These are phyloP conservation scores for Acorus gramineus DNA, from an alignment of 106 monocot genomes.

Conservation along the genomic window DNA sequence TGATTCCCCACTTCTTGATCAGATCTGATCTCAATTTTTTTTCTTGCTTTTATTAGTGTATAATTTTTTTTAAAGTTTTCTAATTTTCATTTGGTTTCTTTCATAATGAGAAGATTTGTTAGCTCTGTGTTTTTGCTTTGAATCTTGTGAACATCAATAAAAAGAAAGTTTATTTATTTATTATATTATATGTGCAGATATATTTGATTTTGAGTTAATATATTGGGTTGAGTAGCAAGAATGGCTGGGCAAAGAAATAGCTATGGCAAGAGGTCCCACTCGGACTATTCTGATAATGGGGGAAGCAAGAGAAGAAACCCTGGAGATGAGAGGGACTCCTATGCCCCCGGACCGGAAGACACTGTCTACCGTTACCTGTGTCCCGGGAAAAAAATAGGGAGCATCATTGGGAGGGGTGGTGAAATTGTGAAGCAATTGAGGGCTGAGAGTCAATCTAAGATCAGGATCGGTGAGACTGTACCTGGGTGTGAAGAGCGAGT, in stretches of 20 bases:
- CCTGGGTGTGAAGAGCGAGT: slow-evolving; percentile 81
- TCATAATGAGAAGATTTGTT: too few species aligned
- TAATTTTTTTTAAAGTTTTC: too few species aligned
- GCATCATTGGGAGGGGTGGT: slow-evolving; percentile 90
- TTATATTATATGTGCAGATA: too few species aligned
- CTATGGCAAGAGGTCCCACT: slow-evolving; percentile 65
- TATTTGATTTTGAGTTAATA: too few species aligned
- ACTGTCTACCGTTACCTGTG: slow-evolving; percentile 88
- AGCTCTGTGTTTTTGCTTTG: too few species aligned
- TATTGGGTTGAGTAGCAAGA: background rate
- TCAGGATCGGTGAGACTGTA: slow-evolving; percentile 76
- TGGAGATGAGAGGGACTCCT: slow-evolving; percentile 65
- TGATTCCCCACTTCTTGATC: too few species aligned
- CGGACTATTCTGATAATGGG: slow-evolving; percentile 61
- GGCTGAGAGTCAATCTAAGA: slow-evolving; percentile 74
- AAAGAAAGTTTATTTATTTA: too few species aligned
- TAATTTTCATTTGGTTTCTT: too few species aligned
- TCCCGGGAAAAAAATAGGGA: slow-evolving; percentile 69
- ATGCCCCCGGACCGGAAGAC: slow-evolving; percentile 75
- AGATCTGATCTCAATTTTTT: too few species aligned
- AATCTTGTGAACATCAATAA: too few species aligned
- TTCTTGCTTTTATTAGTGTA: too few species aligned
- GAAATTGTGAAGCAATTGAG: slow-evolving; percentile 95
- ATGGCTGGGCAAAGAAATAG: slow-evolving; percentile 87
- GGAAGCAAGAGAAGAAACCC: slow-evolving; percentile 84